Conservation (phyloP, 768 basidiomycete genomes). For the Heimioporus sp. region DNA sequence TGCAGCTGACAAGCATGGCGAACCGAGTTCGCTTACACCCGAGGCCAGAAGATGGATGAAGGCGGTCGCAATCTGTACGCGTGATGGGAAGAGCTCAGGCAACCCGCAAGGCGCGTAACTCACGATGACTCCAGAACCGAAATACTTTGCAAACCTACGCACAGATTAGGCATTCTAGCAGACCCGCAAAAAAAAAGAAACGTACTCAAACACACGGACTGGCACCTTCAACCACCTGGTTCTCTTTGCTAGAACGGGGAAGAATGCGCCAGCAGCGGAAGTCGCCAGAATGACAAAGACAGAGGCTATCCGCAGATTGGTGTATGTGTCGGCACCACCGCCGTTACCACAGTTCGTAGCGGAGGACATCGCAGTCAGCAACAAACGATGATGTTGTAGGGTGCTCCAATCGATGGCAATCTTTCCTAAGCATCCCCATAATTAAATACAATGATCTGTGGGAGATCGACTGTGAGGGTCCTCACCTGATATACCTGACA, state of each 20-base stretch:
- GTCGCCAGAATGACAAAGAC: slow-evolving; percentile 71
- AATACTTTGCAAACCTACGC: slow-evolving; percentile 79
- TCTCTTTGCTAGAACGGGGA: slow-evolving; percentile 64
- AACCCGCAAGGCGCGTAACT: slow-evolving; percentile 23
- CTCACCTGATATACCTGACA: slow-evolving; percentile 7
- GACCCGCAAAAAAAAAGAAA: not conserved
- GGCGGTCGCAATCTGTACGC: slow-evolving; percentile 75
- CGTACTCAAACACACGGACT: slow-evolving; percentile 63
- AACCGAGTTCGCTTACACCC: slow-evolving; percentile 66
- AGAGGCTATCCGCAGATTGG: slow-evolving; percentile 62
- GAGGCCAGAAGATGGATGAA: slow-evolving; percentile 84
- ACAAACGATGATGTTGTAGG: not conserved
- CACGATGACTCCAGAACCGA: slow-evolving; percentile 88
- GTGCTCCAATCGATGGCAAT: not conserved
- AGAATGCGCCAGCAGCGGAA: slow-evolving; percentile 60
- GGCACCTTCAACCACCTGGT: slow-evolving; percentile 43
- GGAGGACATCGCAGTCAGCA: slow-evolving; percentile 20
- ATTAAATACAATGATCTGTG: slow-evolving; percentile 8
- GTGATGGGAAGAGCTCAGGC: not conserved
- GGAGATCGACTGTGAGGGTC: slow-evolving; percentile 27
- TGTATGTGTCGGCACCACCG: slow-evolving; percentile 47
- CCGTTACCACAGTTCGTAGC: slow-evolving; percentile 45
- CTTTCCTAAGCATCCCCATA: not conserved
- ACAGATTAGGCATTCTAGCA: slow-evolving; percentile 3
- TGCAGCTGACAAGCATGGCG: slow-evolving; percentile 61